Conservation (phyloP, 306 rosid species). For the Quillaja saponaria region DNA sequence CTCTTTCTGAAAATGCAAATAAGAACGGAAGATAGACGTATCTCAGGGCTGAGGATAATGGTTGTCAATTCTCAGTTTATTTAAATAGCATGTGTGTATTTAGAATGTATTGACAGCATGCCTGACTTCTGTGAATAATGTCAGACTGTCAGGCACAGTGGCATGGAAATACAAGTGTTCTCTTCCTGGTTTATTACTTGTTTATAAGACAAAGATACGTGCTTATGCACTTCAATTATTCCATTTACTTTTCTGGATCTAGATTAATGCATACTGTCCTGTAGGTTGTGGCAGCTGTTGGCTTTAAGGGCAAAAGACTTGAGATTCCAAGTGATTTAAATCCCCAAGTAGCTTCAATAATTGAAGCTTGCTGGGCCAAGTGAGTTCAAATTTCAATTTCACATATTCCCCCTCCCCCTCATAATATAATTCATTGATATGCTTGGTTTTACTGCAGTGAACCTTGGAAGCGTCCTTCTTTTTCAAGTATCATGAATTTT, state of each 20-base stretch:
- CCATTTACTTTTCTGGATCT: conserved; percentile 20
- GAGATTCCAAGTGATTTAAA: conserved; percentile 86
- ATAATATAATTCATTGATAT: conserved; percentile 15
- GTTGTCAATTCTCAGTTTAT: too few relatives aligned
- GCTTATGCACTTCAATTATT: conserved; percentile 18
- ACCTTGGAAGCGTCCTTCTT: conserved; percentile 95
- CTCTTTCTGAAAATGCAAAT: too few relatives aligned
- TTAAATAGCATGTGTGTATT: too few relatives aligned
- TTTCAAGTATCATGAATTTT: conserved; percentile 83
- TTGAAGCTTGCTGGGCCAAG: conserved; percentile 97
- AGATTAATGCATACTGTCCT: conserved; percentile 28
- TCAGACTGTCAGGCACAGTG: too few relatives aligned
- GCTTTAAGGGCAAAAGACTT: conserved; percentile 78
- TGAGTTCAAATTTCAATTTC: conserved; percentile 43
- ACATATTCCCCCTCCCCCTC: conserved; percentile 1
- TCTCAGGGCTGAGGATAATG: too few relatives aligned
- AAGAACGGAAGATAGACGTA: too few relatives aligned
- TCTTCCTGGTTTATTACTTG: conserved; percentile 5
- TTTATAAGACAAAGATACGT: conserved; percentile 10
- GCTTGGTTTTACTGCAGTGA: conserved; percentile 65
- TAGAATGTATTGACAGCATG: too few relatives aligned
- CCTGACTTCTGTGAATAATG: too few relatives aligned
- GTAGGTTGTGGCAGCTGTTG: conserved; percentile 98
- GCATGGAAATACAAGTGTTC: too few relatives aligned
- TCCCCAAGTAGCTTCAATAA: conserved; percentile 73